Percentiles rank a stretch among this genome's conserved stretches.
phyloP scores from a whole-genome alignment of 352 stramenopile species.

The Globisporangium splendens region DNA sequence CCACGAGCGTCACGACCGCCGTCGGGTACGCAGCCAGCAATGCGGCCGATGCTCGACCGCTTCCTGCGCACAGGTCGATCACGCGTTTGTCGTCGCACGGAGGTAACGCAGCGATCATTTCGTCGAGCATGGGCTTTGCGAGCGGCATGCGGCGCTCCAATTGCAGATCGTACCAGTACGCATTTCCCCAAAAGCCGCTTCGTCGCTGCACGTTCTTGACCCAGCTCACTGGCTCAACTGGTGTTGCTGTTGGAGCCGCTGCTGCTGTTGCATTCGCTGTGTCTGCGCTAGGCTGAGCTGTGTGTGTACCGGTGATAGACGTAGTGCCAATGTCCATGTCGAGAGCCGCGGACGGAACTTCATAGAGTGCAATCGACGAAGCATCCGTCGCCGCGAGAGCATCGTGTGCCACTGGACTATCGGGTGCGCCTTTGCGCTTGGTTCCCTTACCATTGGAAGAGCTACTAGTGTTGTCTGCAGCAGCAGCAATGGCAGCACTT shows the following conservation, averaged over 20 bases:
- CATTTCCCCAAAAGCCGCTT: conserved; percentile 71
- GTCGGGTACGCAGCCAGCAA: conserved; percentile 63
- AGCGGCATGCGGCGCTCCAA: conserved; percentile 53
- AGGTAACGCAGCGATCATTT: conserved; percentile 59
- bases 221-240: conserved; percentile 29
- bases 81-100: conserved; percentile 55
- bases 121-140: conserved; percentile 51
- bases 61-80: conserved; percentile 68
- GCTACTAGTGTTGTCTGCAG: background rate
- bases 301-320: background rate
- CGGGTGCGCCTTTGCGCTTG: conserved; percentile 9
- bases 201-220: conserved; percentile 53
- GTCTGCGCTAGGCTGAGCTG: background rate
- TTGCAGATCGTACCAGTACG: conserved; percentile 78
- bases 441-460: background rate
- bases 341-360: too few species aligned
- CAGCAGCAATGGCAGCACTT: background rate
- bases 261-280: too few species aligned
- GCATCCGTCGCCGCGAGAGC: too few species aligned
- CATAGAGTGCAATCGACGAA: too few species aligned
- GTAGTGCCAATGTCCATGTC: too few species aligned
- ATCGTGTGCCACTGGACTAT: too few species aligned
- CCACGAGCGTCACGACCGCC: conserved; percentile 46
- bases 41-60: conserved; percentile 45
- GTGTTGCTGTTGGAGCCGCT: too few species aligned